Conservation (phyloP, 495 filamentous ascomycete genomes). For the Cetradonia linearis region DNA sequence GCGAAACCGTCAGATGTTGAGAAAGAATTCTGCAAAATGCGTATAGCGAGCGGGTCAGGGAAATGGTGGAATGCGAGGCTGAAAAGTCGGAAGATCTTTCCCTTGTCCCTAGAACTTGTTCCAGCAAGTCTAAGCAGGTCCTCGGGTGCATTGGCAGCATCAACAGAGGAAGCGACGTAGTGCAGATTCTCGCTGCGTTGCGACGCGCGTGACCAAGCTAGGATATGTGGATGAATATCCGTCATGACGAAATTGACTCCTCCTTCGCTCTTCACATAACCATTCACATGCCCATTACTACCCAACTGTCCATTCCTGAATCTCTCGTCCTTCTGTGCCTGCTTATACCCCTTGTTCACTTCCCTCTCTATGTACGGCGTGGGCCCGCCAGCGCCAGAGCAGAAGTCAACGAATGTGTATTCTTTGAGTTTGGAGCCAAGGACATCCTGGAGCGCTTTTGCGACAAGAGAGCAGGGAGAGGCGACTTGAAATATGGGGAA, state of each 20-base stretch:
- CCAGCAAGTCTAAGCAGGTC: conserved; percentile 30
- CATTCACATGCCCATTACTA: conserved; percentile 4
- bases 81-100: conserved; percentile 50
- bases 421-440: conserved; percentile 33
- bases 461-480: conserved; percentile 31
- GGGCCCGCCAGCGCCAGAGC: conserved; percentile 61
- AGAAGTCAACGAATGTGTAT: conserved; percentile 61
- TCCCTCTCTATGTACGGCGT: conserved; percentile 51
- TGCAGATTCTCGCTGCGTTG: conserved; percentile 41
- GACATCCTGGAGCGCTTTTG: conserved; percentile 29
- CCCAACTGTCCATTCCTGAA: conserved; percentile 1
- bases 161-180: conserved; percentile 48
- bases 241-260: conserved; percentile 55
- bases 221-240: conserved; percentile 55
- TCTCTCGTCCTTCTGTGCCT: conserved; percentile 21
- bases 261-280: conserved; percentile 19
- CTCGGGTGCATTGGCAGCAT: conserved; percentile 47
- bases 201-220: conserved; percentile 47
- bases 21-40: conserved; percentile 51
- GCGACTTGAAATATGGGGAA: conserved; percentile 24
- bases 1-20: conserved; percentile 55
- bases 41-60: conserved; percentile 46
- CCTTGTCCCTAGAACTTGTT: not conserved
- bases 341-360: conserved; percentile 34
- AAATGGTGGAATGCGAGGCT: conserved; percentile 74